These are phyloP conservation scores for Bruguiera sexangula DNA, from an alignment of 345 rosid species.

Conservation along the genomic window DNA sequence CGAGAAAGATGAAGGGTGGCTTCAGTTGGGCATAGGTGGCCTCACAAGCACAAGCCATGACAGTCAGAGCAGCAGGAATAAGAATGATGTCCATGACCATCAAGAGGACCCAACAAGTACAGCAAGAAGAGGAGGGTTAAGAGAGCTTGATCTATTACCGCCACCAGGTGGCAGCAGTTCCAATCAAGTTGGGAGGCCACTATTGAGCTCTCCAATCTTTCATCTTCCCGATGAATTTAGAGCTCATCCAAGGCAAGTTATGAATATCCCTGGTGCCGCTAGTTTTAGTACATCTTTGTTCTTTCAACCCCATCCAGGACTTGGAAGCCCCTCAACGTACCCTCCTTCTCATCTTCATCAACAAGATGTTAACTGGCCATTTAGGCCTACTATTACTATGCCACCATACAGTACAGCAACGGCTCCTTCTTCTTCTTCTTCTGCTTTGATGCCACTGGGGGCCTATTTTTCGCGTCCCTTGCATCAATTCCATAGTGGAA, in stretches of 20 bases:
- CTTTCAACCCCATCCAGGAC: constrained; percentile 41
- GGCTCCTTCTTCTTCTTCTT: constrained; percentile 39
- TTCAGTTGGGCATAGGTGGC: constrained; percentile 69
- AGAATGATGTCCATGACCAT: constrained; percentile 2
- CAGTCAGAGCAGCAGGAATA: not conserved
- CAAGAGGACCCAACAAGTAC: constrained; percentile 32
- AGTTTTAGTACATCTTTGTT: constrained; percentile 32
- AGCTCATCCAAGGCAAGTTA: constrained; percentile 30
- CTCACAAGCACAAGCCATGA: constrained; percentile 25
- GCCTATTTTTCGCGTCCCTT: constrained; percentile 55
- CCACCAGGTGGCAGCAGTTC: constrained; percentile 28
- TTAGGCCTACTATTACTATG: constrained; percentile 39
- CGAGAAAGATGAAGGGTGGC: constrained; percentile 58
- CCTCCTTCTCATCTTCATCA: constrained; percentile 24
- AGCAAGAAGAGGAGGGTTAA: constrained; percentile 28
- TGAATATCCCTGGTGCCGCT: constrained; percentile 13
- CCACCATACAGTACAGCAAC: constrained; percentile 35
- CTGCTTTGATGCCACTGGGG: constrained; percentile 54
- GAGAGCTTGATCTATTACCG: constrained; percentile 70
- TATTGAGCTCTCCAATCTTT: constrained; percentile 29
- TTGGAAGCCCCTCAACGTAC: constrained; percentile 36
- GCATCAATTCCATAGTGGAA: constrained; percentile 38
- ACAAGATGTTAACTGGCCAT: constrained; percentile 58
- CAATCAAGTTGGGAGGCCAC: constrained; percentile 14
- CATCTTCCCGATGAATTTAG: constrained; percentile 36